phyloP scores from a whole-genome alignment of 2,329 filamentous ascomycete species.

The Bipolaris bicolor region DNA sequence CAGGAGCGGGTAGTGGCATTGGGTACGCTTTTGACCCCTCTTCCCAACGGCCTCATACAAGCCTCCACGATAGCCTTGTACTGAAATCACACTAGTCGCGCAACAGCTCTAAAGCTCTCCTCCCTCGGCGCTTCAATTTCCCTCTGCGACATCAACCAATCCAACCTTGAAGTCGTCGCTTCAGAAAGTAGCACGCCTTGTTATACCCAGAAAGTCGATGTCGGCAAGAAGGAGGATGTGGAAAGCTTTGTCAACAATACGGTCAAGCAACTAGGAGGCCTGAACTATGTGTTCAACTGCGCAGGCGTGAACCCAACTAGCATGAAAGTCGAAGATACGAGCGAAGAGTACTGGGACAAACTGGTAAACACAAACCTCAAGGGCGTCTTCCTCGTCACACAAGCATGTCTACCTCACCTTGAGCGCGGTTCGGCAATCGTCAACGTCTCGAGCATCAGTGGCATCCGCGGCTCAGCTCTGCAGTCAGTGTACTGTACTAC shows the following conservation, averaged over 20 bases:
- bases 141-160: constrained; percentile 47
- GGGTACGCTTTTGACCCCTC: constrained; percentile 39
- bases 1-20: constrained; percentile 54
- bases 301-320: constrained; percentile 58
- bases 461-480: constrained; percentile 32
- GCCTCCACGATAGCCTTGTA: neutral
- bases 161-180: constrained; percentile 50
- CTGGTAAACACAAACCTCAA: constrained; percentile 55
- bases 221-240: constrained; percentile 54
- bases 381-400: constrained; percentile 55
- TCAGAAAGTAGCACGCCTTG: constrained; percentile 39
- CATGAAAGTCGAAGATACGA: constrained; percentile 49
- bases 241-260: constrained; percentile 50
- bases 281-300: constrained; percentile 55
- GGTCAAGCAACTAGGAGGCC: constrained; percentile 41
- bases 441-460: constrained; percentile 38
- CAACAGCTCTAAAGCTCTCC: constrained; percentile 56
- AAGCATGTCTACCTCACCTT: constrained; percentile 50
- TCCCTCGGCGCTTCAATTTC: constrained; percentile 50
- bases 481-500: constrained; percentile 46
- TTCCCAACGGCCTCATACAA: neutral
- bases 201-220: constrained; percentile 52
- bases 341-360: constrained; percentile 57
- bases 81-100: constrained; percentile 40
- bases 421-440: constrained; percentile 30